phyloP scores from a whole-genome alignment of 1,139 yeast species.

The Candida dubliniensis region DNA sequence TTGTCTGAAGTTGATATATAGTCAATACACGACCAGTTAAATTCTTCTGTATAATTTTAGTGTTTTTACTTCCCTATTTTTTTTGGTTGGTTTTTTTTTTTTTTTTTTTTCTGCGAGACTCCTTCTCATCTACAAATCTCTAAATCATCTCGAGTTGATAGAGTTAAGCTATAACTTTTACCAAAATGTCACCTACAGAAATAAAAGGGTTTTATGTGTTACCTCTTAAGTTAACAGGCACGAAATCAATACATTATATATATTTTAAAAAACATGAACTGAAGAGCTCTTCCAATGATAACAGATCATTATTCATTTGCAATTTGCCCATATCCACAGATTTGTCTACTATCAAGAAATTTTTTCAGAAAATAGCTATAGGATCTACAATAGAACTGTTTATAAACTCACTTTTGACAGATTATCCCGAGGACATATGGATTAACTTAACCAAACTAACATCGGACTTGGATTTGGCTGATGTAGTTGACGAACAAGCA shows the following conservation, averaged over 20 bases:
- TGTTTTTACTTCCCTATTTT: too few species aligned
- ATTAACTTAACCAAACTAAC: slow-evolving; percentile 62
- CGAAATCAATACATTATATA: slow-evolving; percentile 45
- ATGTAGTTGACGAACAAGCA: slow-evolving; percentile 22
- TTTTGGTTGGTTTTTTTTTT: too few species aligned
- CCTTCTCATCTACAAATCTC: too few species aligned
- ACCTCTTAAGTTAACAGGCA: slow-evolving; percentile 42
- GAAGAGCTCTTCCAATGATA: slow-evolving; percentile 29
- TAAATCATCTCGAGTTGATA: too few species aligned
- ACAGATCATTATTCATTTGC: slow-evolving; percentile 65
- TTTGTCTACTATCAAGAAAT: slow-evolving; percentile 51
- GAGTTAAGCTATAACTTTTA: neutral
- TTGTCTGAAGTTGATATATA: too few species aligned
- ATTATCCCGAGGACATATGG: slow-evolving; percentile 50
- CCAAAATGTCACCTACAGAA: slow-evolving; percentile 26
- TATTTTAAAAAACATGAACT: slow-evolving; percentile 65
- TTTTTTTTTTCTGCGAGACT: too few species aligned
- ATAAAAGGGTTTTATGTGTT: slow-evolving; percentile 59
- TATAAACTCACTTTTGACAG: slow-evolving; percentile 37
- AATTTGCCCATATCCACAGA: slow-evolving; percentile 71
- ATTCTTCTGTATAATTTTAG: too few species aligned
- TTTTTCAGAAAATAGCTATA: slow-evolving; percentile 59
- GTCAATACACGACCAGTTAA: too few species aligned
- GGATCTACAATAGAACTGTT: slow-evolving; percentile 60
- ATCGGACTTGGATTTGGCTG: slow-evolving; percentile 50